A percentile compares a stretch with the other conserved stretches of the same genome.
These are phyloP conservation scores for Xylaria sp. DNA, from an alignment of 2,329 filamentous ascomycete genomes.

Conservation along the genomic window DNA sequence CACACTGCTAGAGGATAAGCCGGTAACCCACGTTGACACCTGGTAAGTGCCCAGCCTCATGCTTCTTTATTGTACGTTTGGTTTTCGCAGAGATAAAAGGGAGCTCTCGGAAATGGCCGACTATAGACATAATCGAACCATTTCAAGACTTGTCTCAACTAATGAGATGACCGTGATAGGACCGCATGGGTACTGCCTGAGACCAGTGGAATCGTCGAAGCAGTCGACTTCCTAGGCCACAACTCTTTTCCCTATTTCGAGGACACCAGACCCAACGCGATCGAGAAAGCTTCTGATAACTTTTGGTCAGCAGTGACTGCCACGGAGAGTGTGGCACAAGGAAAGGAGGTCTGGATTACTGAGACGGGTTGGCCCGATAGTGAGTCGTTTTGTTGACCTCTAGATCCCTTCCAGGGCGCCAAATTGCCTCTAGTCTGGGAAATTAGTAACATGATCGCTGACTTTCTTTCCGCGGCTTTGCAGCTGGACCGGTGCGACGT, in stretches of 20 bases:
- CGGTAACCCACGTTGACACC: conserved; percentile 49
- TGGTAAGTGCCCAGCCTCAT: conserved; percentile 39
- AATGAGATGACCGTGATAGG: conserved; percentile 34
- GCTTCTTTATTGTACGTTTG: background rate
- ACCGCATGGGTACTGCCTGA: conserved; percentile 49
- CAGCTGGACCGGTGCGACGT: conserved; percentile 45
- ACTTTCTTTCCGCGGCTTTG: background rate
- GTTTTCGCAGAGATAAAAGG: background rate
- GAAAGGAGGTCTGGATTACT: conserved; percentile 48
- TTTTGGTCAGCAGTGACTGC: conserved; percentile 44
- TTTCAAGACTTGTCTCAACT: conserved; percentile 23
- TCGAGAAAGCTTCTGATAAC: conserved; percentile 43
- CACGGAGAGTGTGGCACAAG: conserved; percentile 45
- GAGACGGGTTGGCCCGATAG: conserved; percentile 49
- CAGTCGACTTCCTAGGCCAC: conserved; percentile 46
- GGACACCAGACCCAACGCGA: conserved; percentile 45
- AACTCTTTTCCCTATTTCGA: conserved; percentile 51
- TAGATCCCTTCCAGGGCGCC: background rate
- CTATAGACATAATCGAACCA: background rate
- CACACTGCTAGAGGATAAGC: conserved; percentile 44
- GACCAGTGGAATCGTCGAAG: conserved; percentile 41
- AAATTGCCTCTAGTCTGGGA: background rate
- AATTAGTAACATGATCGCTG: background rate
- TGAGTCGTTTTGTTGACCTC: conserved; percentile 49
- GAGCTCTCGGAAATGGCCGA: background rate